Conservation (phyloP, 2,329 filamentous ascomycete genomes). For the Tothia fuscella region DNA sequence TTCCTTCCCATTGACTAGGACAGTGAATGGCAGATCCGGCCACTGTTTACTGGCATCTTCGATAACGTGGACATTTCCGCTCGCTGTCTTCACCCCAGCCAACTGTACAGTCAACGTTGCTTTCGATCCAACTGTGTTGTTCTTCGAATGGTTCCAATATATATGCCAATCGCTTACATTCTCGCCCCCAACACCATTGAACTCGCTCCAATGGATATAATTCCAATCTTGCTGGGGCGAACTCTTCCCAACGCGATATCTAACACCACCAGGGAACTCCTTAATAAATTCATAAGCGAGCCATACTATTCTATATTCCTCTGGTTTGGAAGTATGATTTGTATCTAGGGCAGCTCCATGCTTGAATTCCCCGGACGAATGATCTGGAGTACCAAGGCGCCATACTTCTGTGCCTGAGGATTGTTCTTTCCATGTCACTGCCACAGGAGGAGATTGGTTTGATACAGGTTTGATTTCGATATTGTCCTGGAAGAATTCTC, state of each 20-base stretch:
- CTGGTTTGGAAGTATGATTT: constrained; percentile 34
- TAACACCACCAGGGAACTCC: constrained; percentile 48
- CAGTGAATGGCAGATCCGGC: constrained; percentile 41
- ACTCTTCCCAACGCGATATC: constrained; percentile 44
- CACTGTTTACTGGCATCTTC: constrained; percentile 43
- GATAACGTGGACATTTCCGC: constrained; percentile 46
- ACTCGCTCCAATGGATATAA: constrained; percentile 53
- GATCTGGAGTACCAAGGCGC: constrained; percentile 51
- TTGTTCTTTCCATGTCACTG: constrained; percentile 41
- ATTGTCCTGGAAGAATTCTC: constrained; percentile 44
- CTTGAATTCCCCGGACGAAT: constrained; percentile 47
- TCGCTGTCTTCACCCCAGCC: constrained; percentile 49
- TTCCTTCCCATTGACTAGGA: constrained; percentile 34
- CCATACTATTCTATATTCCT: constrained; percentile 52
- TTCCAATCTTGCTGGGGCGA: constrained; percentile 42
- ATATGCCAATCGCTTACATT: constrained; percentile 2
- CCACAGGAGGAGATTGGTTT: constrained; percentile 24
- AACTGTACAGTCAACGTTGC: constrained; percentile 53
- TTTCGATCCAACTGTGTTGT: constrained; percentile 12
- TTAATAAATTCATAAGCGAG: constrained; percentile 45
- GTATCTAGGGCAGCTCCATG: constrained; percentile 43
- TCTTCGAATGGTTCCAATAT: background rate
- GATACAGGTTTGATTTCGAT: constrained; percentile 34
- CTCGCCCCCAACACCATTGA: background rate
- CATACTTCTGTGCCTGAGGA: constrained; percentile 47